These are phyloP conservation scores for Alternaria longipes DNA, from an alignment of 2,329 filamentous ascomycete genomes.

Conservation along the genomic window DNA sequence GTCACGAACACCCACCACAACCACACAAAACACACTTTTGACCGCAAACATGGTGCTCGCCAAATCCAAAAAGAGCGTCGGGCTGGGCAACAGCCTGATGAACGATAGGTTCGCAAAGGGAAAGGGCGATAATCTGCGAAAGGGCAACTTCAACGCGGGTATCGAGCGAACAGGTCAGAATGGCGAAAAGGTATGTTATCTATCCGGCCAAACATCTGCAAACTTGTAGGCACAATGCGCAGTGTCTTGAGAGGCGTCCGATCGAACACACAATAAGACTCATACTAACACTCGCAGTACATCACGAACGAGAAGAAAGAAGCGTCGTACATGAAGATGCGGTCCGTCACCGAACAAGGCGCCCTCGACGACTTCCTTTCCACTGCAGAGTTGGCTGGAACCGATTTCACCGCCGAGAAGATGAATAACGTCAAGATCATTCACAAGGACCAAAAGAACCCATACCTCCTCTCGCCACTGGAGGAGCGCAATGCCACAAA, in stretches of 20 bases:
- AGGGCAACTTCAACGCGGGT: conserved; percentile 68
- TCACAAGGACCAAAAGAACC: conserved; percentile 94
- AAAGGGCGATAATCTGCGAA: conserved; percentile 84
- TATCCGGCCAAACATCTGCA: fast-evolving
- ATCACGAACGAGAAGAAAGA: conserved; percentile 90
- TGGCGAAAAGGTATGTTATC: conserved; percentile 71
- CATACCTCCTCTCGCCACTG: conserved; percentile 83
- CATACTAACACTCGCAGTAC: conserved; percentile 65
- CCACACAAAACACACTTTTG: conserved; percentile 21
- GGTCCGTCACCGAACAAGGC: conserved; percentile 95
- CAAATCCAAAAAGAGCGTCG: conserved; percentile 95
- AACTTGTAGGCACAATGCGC: neutral
- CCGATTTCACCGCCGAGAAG: conserved; percentile 98
- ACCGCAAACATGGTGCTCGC: conserved; percentile 71
- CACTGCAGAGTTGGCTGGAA: conserved; percentile 95
- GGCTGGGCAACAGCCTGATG: conserved; percentile 97
- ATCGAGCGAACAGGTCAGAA: conserved; percentile 77
- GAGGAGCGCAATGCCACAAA: conserved; percentile 81
- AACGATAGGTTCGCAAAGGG: conserved; percentile 97
- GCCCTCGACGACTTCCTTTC: conserved; percentile 96
- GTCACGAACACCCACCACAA: conserved; percentile 31
- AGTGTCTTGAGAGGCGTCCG: neutral
- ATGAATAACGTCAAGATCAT: conserved; percentile 99
- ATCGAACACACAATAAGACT: neutral
- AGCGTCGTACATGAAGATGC: conserved; percentile 98